Percentiles rank a stretch among this genome's conserved stretches.
phyloP scores from a whole-genome alignment of 139 green algal species.

The Volvox reticuliferus region DNA sequence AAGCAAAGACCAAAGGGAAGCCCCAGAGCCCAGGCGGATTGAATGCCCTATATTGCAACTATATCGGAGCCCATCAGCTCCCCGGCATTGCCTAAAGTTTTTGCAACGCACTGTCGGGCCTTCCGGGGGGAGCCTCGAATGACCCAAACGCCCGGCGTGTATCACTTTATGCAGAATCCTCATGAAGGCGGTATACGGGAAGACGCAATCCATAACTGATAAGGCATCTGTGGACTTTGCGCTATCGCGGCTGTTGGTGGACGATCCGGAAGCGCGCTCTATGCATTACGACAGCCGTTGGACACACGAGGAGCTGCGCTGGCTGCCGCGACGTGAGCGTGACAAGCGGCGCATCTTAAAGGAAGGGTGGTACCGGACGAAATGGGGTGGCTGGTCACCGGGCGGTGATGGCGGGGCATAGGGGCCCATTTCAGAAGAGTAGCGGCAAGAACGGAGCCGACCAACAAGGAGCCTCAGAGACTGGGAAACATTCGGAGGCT shows the following conservation, averaged over 20 bases:
- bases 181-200: conserved; percentile 62
- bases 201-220: conserved; percentile 63
- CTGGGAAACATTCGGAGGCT: too few relatives aligned
- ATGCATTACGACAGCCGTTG: conserved; percentile 69
- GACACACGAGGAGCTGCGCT: conserved; percentile 62
- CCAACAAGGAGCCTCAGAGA: too few relatives aligned
- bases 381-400: conserved; percentile 65
- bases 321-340: conserved; percentile 66
- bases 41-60: too few relatives aligned
- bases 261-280: conserved; percentile 46
- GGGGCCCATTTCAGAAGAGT: background rate
- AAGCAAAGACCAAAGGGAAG: background rate
- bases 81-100: too few relatives aligned
- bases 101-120: too few relatives aligned
- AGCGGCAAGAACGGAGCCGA: too few relatives aligned
- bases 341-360: conserved; percentile 73
- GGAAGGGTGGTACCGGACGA: conserved; percentile 60
- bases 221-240: conserved; percentile 73
- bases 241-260: conserved; percentile 58
- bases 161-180: background rate
- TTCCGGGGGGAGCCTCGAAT: too few relatives aligned
- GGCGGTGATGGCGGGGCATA: conserved; percentile 2
- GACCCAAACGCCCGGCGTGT: too few relatives aligned
- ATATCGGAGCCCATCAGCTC: too few relatives aligned
- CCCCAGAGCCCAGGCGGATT: too few relatives aligned